Evolutionary conservation across 2,329 filamentous ascomycete species (phyloP).

Genomic region (Monosporascus sp.): DNA sequence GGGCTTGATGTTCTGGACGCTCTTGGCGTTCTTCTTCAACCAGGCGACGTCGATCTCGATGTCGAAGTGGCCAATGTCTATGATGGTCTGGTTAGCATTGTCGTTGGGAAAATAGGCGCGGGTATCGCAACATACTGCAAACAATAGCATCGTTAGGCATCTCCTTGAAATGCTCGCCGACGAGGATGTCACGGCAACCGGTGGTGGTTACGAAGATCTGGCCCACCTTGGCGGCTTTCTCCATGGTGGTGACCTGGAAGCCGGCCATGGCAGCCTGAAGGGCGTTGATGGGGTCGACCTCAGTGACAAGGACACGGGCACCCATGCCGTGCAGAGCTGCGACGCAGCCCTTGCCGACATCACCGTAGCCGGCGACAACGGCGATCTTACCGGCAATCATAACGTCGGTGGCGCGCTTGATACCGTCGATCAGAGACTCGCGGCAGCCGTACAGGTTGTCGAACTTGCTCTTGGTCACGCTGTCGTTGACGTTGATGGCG

Average conservation of each 20-base stretch:
- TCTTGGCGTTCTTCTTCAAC: conserved; percentile 95
- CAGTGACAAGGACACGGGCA: conserved; percentile 91
- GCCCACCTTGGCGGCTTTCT: conserved; percentile 80
- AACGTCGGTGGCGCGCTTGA: conserved; percentile 99
- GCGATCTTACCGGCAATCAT: conserved; percentile 99
- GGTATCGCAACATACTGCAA: conserved; percentile 64
- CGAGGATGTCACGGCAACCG: conserved; percentile 96
- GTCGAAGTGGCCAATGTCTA: conserved; percentile 98
- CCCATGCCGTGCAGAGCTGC: conserved; percentile 95
- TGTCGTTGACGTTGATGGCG: conserved; percentile 99
- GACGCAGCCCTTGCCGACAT: conserved; percentile 98
- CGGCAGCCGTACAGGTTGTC: conserved; percentile 99
- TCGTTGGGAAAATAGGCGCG: conserved; percentile 4
- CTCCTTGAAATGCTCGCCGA: conserved; percentile 83
- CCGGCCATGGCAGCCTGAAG: conserved; percentile 97
- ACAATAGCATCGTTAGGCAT: conserved; percentile 99
- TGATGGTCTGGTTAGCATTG: conserved; percentile 11
- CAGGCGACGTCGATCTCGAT: conserved; percentile 99
- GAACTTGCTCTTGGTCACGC: conserved; percentile 99
- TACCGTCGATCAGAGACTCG: conserved; percentile 97
- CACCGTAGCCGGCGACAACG: conserved; percentile 96
- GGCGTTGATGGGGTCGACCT: conserved; percentile 99
- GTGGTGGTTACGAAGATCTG: conserved; percentile 99
- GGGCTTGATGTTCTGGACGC: conserved; percentile 98
- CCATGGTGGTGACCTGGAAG: conserved; percentile 96